These are phyloP conservation scores for Ogataea hybrid DNA, from an alignment of 1,139 yeast species.

Conservation along the genomic window DNA sequence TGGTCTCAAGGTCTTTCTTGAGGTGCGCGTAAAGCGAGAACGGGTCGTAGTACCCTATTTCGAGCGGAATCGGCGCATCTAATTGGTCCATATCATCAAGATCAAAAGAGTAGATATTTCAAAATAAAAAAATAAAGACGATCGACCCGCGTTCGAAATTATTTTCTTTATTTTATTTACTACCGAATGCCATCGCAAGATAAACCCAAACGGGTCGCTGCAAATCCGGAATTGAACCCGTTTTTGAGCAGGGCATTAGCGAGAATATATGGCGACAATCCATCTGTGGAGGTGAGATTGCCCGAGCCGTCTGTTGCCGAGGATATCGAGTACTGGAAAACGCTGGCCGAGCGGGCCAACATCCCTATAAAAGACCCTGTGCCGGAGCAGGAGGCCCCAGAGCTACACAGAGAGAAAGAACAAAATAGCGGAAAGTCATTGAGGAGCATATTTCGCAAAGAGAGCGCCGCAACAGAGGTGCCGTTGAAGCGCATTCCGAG, in stretches of 20 bases:
- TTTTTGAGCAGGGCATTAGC: constrained; percentile 21
- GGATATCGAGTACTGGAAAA: constrained; percentile 26
- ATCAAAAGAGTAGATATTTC: background rate
- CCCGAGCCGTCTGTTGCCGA: constrained; percentile 17
- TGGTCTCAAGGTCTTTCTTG: constrained; percentile 47
- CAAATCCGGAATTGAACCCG: constrained; percentile 15
- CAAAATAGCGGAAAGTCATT: background rate
- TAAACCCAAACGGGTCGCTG: constrained; percentile 7
- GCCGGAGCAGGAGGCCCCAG: background rate
- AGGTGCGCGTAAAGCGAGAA: constrained; percentile 60
- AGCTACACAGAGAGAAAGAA: too few species aligned
- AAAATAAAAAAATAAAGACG: background rate
- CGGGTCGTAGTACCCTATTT: constrained; percentile 79
- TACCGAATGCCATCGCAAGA: background rate
- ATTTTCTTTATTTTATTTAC: background rate
- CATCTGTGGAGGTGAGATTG: constrained; percentile 16
- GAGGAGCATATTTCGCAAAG: background rate
- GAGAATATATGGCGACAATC: constrained; percentile 20
- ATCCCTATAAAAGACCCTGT: constrained; percentile 17
- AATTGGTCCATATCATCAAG: constrained; percentile 6
- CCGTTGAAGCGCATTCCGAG: background rate
- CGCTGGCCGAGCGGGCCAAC: constrained; percentile 28
- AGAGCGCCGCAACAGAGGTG: background rate
- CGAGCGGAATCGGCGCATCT: constrained; percentile 11
- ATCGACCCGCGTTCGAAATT: constrained; percentile 8